Percentiles rank a stretch among this genome's conserved stretches.
phyloP scores from a whole-genome alignment of 73 alveolate species.

The Breviolum minutum region DNA sequence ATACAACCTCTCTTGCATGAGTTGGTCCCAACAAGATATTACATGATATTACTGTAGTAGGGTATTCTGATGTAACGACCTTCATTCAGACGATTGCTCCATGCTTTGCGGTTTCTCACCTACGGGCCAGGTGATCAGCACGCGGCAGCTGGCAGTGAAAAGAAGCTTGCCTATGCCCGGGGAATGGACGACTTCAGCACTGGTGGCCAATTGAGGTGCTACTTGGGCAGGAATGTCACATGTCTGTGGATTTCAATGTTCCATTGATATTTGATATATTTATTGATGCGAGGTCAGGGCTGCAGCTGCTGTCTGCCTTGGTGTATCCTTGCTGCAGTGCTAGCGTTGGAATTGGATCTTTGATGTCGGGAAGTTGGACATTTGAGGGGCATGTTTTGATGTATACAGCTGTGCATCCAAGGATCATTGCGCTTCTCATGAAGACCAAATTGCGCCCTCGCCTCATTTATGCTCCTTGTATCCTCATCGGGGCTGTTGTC shows the following conservation, averaged over 20 bases:
- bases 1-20: too few relatives aligned
- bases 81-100: too few relatives aligned
- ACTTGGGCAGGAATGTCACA: not conserved
- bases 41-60: too few relatives aligned
- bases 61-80: too few relatives aligned
- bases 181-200: conserved; percentile 89
- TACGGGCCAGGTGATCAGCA: conserved; percentile 69
- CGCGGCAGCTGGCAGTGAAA: not conserved
- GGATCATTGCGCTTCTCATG: conserved; percentile 69
- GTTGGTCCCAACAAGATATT: too few relatives aligned
- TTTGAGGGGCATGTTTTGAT: not conserved
- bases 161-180: conserved; percentile 15
- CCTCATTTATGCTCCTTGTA: conserved; percentile 72
- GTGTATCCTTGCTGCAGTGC: not conserved
- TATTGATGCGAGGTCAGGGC: conserved; percentile 37
- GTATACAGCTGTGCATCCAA: not conserved
- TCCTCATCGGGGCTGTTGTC: conserved; percentile 61
- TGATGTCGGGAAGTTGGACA: not conserved
- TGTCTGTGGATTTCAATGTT: not conserved
- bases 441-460: conserved; percentile 62
- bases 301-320: conserved; percentile 65
- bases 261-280: too few relatives aligned
- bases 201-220: conserved; percentile 37
- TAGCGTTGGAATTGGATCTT: not conserved
- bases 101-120: too few relatives aligned